Percentiles rank a stretch among this genome's conserved stretches.
Conservation (phyloP, 192 early-diverging fungal species). For the Coemansia sp. region DNA sequence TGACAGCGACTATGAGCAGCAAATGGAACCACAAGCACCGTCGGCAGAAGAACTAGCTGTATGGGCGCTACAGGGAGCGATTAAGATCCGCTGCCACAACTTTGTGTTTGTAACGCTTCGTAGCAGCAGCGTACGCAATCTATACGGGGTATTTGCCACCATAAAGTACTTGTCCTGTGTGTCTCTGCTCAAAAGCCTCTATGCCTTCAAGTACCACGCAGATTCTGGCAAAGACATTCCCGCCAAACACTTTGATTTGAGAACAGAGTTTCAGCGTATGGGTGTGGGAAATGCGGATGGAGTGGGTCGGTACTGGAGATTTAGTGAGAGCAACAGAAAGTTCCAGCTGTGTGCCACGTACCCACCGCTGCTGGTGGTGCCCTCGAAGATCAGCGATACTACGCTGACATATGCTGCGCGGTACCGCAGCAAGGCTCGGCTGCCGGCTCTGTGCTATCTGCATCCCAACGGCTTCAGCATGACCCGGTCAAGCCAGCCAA, state of each 20-base stretch:
- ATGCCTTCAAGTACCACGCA: constrained; percentile 72
- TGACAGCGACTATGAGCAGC: neutral
- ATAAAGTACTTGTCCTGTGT: constrained; percentile 82
- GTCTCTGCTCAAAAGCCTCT: constrained; percentile 67
- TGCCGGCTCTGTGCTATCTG: constrained; percentile 87
- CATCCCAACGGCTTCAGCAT: constrained; percentile 86
- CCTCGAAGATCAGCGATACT: constrained; percentile 83
- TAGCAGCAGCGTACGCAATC: constrained; percentile 65
- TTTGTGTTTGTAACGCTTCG: constrained; percentile 74
- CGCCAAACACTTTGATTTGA: constrained; percentile 60
- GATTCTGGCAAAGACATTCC: constrained; percentile 58
- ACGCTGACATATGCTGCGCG: constrained; percentile 82
- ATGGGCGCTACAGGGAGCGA: constrained; percentile 30
- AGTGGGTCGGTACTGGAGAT: constrained; percentile 68
- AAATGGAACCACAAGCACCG: neutral
- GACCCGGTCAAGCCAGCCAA: constrained; percentile 90
- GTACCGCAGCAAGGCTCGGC: constrained; percentile 85
- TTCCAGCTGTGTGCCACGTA: constrained; percentile 91
- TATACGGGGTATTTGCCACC: constrained; percentile 71
- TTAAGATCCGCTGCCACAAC: constrained; percentile 74
- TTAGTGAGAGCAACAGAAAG: constrained; percentile 69
- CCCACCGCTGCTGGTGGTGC: constrained; percentile 77
- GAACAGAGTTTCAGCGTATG: constrained; percentile 77
- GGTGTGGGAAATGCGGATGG: constrained; percentile 59
- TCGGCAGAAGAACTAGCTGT: constrained; percentile 15